These are phyloP conservation scores for Candida bentonensis DNA, from an alignment of 805 yeast genomes.

Conservation along the genomic window DNA sequence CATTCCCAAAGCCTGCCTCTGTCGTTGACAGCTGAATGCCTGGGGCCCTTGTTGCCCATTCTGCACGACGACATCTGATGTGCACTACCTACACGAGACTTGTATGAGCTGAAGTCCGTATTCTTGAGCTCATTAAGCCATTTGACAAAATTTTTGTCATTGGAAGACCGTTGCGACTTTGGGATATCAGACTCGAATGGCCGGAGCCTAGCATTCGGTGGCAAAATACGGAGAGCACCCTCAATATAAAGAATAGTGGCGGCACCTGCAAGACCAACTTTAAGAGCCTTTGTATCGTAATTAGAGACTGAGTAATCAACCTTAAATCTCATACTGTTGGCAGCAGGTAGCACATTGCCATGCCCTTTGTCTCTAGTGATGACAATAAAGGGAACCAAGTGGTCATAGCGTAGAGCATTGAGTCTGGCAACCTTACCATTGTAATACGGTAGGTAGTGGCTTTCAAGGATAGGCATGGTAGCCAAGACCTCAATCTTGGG, in stretches of 20 bases:
- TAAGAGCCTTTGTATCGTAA: conserved; percentile 29
- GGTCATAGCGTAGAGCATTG: conserved; percentile 25
- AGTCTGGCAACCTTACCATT: conserved; percentile 23
- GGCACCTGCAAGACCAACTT: conserved; percentile 24
- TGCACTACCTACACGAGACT: conserved; percentile 30
- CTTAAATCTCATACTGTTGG: conserved; percentile 9
- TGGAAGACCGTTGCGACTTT: conserved; percentile 22
- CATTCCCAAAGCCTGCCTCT: conserved; percentile 35
- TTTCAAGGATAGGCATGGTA: conserved; percentile 30
- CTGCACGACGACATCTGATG: conserved; percentile 43
- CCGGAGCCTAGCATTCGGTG: conserved; percentile 24
- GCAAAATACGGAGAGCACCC: conserved; percentile 31
- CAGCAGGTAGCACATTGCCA: not conserved
- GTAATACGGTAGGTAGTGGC: conserved; percentile 31
- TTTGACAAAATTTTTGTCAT: conserved; percentile 28
- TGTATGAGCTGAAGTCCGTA: conserved; percentile 14
- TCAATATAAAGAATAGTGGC: conserved; percentile 34
- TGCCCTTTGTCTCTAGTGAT: conserved; percentile 33
- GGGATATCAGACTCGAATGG: conserved; percentile 24
- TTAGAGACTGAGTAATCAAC: conserved; percentile 29
- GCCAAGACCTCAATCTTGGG: conserved; percentile 36
- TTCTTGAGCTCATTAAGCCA: conserved; percentile 18
- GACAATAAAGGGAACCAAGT: conserved; percentile 27
- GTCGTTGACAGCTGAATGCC: conserved; percentile 29
- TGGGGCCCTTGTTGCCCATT: conserved; percentile 28